Evolutionary conservation across 345 rosid genomes (phyloP), one percentile per base, ranked within the genome.

Genomic region (Corchorus capsularis): DNA sequence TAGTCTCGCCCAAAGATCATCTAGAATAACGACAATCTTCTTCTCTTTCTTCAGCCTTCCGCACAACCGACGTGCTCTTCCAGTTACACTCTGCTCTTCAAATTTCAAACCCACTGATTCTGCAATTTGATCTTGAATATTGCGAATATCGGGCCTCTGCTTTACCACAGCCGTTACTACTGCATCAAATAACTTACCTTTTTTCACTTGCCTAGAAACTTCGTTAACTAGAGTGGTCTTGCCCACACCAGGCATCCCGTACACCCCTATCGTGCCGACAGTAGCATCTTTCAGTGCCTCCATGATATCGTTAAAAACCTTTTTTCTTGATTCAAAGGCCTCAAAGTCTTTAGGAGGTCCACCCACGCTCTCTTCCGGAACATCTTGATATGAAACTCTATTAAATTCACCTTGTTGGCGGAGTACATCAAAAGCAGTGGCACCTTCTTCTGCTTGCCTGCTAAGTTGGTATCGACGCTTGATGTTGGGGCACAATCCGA

Each of bases 181-280:
- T 60, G 37, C 57, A 37, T 70, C 70, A 35, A 82, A 79, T 20
- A 72, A 19, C 47, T 72, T 72, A 0, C 34, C 62, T n/a, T 41
- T 59, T n/a, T 37, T 52, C 8, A 41, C 71, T 12, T 65, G 71
- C 6, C 16, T 6, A 1, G 9, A 47, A 9, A 79, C 49, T 41
- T 80, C 45, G 16, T 64, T 74, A 8, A 54, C 75, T 4, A 83
- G 63, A 0, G 63, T 64, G 12, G 81, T 69, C 59, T 83, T 80
- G 35, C 85, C 83, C 17, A 70, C n/a, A 60, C 85, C 81, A 2
- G 71, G 74, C 32, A 70, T 14, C 17, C 83, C 83, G 13, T 43
- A 72, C 11, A 83, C 71, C 46, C 81, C 85, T n/a, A 79, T 62
- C 78, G 47, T 11, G 69, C 15, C 49, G 32, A 39, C 45, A 19